A percentile compares a stretch with the other conserved stretches of the same genome.
phyloP scores from a whole-genome alignment of 495 filamentous ascomycete species.

The Hypoxylon perforatum region DNA sequence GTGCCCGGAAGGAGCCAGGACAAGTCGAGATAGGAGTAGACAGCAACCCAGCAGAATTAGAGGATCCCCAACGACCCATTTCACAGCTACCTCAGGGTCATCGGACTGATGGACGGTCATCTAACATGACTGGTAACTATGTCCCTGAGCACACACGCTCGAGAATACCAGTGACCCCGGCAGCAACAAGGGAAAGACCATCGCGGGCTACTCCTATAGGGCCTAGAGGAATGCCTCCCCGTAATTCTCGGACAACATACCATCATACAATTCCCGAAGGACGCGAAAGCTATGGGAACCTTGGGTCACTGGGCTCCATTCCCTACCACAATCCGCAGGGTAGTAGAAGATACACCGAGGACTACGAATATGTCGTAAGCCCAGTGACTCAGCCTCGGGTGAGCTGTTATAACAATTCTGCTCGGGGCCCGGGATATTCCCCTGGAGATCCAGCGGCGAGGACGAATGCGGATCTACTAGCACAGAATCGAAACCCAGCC shows the following conservation, averaged over 20 bases:
- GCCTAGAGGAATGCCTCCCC: not conserved
- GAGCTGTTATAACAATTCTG: no score
- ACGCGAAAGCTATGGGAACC: not conserved
- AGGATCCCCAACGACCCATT: not conserved
- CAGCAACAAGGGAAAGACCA: not conserved
- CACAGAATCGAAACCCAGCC: not conserved
- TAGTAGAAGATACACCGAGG: no score
- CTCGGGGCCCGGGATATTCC: no score
- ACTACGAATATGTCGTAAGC: not conserved
- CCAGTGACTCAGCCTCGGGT: not conserved
- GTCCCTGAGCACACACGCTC: no score
- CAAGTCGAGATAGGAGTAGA: no score
- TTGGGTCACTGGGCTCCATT: not conserved
- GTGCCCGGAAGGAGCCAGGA: no score
- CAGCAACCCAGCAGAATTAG: conserved; percentile 9
- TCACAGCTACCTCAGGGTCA: not conserved
- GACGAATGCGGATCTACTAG: not conserved
- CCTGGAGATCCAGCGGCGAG: not conserved
- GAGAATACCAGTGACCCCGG: not conserved
- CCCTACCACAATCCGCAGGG: not conserved
- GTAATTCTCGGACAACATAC: not conserved
- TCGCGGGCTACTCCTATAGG: not conserved
- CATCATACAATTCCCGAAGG: not conserved
- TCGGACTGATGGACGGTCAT: not conserved
- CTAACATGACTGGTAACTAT: not conserved